phyloP scores from a whole-genome alignment of 2,329 filamentous ascomycete genomes.

The Huntiella bhutanensis region DNA sequence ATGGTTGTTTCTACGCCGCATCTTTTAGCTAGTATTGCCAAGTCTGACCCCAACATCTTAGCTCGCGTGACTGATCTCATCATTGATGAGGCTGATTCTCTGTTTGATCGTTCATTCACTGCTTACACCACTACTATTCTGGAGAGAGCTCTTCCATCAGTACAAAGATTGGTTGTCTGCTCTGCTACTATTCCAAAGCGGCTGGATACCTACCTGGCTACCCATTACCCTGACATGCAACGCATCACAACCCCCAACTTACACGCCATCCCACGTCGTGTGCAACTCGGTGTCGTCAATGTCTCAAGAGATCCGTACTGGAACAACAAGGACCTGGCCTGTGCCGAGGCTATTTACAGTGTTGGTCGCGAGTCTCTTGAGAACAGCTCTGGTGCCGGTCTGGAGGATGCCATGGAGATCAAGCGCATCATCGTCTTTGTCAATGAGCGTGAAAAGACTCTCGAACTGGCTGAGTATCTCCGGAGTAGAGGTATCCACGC shows the following conservation, averaged over 20 bases:
- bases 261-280: conserved; percentile 83
- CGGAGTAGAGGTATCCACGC: conserved; percentile 75
- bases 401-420: conserved; percentile 30
- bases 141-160: conserved; percentile 59
- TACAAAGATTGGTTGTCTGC: conserved; percentile 78
- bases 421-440: conserved; percentile 91
- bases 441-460: conserved; percentile 81
- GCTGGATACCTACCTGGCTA: conserved; percentile 67
- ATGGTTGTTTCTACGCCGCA: conserved; percentile 77
- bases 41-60: conserved; percentile 78
- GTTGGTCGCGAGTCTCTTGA: conserved; percentile 58
- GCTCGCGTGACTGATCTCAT: conserved; percentile 80
- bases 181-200: conserved; percentile 88
- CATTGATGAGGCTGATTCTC: conserved; percentile 87
- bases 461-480: conserved; percentile 63
- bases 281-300: conserved; percentile 85
- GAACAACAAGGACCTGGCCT: conserved; percentile 82
- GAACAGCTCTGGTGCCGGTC: conserved; percentile 31
- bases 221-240: conserved; percentile 62
- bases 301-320: conserved; percentile 82
- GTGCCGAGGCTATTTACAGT: conserved; percentile 84
- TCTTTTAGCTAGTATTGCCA: conserved; percentile 68
- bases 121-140: conserved; percentile 67
- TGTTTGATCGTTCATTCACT: conserved; percentile 83
- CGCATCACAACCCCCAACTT: conserved; percentile 89